Evolutionary conservation across 1,284 basidiomycete genomes (phyloP), one percentile per base, ranked within the genome.

Genomic region (Fomitopsis betulina): DNA sequence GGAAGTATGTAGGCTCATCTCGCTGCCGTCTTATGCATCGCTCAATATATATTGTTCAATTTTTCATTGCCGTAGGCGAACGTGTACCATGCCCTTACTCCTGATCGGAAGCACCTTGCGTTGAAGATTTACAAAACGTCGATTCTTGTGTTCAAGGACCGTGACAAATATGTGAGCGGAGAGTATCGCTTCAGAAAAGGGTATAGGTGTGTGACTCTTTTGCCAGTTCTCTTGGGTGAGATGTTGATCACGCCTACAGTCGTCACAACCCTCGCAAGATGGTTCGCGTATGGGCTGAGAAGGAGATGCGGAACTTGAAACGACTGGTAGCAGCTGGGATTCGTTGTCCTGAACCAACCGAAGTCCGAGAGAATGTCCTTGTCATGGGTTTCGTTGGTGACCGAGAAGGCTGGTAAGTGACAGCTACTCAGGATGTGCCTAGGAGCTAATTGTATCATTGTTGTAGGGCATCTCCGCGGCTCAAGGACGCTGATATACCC

Each of bases 91-190:
- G 93, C 93, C 0, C 70, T 88, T 43, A 85, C 88, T 0, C 83
- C 87, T 0, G 79, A 82, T 10, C 73, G 75, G 17, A 73, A 74
- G 17, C 91, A 89, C 71, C 76, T 96, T 35, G 95, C 96, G 0
- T 81, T 99, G 62, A 99, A 99, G 75, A 96, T 99, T 65, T 99
- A 96, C 80, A 97, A 99, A 72, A 99, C 97, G 0, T 96, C 94
- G 30, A 99, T 99, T 63, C 85, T 99, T 8, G 83, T 96, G 9
- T 99, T 99, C 81, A 97, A 98, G 72, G 93, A 98, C 67, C 87
- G 97, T 12, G 94, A 97, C 70, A 90, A 92, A 58, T 98, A 98
- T 72, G 95, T 98, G 35, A 85, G 87, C 0, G 89, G 89, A 52
- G 97, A 99, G 71, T 91, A 92, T 69, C 88, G 97, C 9, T 99